Conservation (phyloP, 805 yeast genomes). For the Ogataea allantospora region DNA sequence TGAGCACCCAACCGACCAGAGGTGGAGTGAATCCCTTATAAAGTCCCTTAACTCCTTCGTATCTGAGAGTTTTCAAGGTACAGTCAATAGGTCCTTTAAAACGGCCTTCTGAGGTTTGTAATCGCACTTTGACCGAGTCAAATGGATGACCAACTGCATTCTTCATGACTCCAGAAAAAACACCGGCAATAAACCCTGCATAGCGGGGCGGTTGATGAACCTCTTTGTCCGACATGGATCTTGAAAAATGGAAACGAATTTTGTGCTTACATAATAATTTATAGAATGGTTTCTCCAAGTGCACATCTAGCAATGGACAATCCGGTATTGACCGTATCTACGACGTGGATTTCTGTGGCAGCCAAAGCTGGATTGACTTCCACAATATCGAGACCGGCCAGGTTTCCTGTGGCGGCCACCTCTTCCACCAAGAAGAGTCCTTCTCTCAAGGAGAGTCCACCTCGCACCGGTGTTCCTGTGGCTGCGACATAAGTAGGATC, state of each 20-base stretch:
- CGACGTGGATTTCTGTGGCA: constrained; percentile 65
- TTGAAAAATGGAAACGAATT: constrained; percentile 2
- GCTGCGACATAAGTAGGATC: constrained; percentile 95
- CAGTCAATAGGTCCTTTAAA: constrained; percentile 85
- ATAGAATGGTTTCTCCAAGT: constrained; percentile 83
- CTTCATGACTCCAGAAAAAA: constrained; percentile 82
- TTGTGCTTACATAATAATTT: constrained; percentile 14
- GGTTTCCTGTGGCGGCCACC: constrained; percentile 83
- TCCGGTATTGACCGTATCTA: constrained; percentile 87
- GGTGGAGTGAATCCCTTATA: constrained; percentile 94
- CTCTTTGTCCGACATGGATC: constrained; percentile 11
- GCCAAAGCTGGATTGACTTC: constrained; percentile 92
- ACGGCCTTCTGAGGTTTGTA: constrained; percentile 71
- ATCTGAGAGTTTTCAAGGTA: constrained; percentile 62
- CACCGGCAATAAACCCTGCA: constrained; percentile 85
- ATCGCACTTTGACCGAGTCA: constrained; percentile 83
- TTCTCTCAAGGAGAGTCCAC: constrained; percentile 92
- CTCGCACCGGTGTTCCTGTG: constrained; percentile 97
- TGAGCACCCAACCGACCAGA: constrained; percentile 86
- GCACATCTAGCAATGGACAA: constrained; percentile 92
- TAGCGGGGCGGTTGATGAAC: constrained; percentile 41
- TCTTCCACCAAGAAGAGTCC: constrained; percentile 92
- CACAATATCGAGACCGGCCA: constrained; percentile 86
- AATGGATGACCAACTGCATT: constrained; percentile 92
- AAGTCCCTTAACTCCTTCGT: constrained; percentile 77